A percentile compares a stretch with the other conserved stretches of the same genome.
phyloP scores from a whole-genome alignment of 345 rosid genomes.

The Lepidium didymum region DNA sequence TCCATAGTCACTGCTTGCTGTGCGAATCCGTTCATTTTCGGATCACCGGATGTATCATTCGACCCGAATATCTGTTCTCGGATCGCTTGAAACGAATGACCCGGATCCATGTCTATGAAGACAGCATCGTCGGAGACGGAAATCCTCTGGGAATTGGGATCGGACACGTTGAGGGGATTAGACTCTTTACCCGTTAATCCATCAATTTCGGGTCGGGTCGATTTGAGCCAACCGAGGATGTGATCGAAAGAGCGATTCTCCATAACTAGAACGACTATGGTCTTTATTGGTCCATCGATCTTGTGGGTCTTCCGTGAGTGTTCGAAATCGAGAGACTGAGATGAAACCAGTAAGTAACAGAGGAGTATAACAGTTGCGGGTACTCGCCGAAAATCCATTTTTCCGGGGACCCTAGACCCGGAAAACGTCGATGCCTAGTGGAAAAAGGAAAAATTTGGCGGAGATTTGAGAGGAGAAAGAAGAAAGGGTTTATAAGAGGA shows the following conservation, averaged over 20 bases:
- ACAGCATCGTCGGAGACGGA: conserved; percentile 71
- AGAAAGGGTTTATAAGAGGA: background rate
- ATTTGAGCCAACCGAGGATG: conserved; percentile 90
- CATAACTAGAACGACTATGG: conserved; percentile 86
- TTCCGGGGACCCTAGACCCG: background rate
- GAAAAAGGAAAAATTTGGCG: background rate
- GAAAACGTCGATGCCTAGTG: background rate
- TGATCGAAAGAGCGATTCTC: conserved; percentile 98
- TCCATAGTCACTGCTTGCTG: conserved; percentile 79
- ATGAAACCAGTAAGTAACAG: conserved; percentile 46
- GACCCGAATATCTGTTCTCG: conserved; percentile 97
- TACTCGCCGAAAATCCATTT: conserved; percentile 43
- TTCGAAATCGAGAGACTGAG: conserved; percentile 41
- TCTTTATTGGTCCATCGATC: conserved; percentile 87
- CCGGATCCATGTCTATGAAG: conserved; percentile 92
- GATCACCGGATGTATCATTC: conserved; percentile 35
- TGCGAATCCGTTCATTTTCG: conserved; percentile 85
- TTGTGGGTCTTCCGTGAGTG: conserved; percentile 28
- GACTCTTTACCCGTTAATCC: conserved; percentile 75
- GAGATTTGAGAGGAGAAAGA: background rate
- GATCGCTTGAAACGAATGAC: conserved; percentile 96
- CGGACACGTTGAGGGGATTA: conserved; percentile 50
- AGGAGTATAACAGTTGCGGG: conserved; percentile 27
- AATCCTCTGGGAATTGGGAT: conserved; percentile 45
- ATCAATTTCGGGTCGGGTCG: conserved; percentile 79